A percentile compares a stretch with the other conserved stretches of the same genome.
Evolutionary conservation across 352 stramenopile genomes (phyloP).

Genomic region (Thalassiosira livingstoniorum): DNA sequence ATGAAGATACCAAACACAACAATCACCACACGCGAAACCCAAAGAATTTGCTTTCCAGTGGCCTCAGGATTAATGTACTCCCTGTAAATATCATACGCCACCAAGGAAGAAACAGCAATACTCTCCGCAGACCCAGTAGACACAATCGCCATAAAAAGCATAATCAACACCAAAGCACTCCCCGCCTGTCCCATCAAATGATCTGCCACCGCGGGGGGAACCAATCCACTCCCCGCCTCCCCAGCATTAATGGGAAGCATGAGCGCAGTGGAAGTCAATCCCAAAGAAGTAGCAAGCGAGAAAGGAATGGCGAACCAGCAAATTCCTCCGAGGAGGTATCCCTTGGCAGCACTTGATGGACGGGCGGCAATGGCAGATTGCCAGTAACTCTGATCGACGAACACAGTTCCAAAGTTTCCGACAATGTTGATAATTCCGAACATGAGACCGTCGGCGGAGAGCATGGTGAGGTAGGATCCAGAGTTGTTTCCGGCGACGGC

Average conservation of each 20-base stretch:
- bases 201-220: slow-evolving; percentile 85
- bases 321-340: slow-evolving; percentile 86
- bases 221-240: slow-evolving; percentile 85
- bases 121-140: slow-evolving; percentile 87
- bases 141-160: slow-evolving; percentile 91
- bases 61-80: slow-evolving; percentile 88
- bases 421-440: slow-evolving; percentile 91
- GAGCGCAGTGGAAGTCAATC: slow-evolving; percentile 84
- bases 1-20: slow-evolving; percentile 86
- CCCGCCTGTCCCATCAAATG: slow-evolving; percentile 84
- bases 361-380: slow-evolving; percentile 88
- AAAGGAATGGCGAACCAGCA: slow-evolving; percentile 89
- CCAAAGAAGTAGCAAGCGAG: slow-evolving; percentile 86
- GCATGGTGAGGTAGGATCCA: slow-evolving; percentile 88
- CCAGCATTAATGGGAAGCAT: slow-evolving; percentile 85
- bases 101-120: slow-evolving; percentile 87
- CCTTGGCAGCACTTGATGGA: slow-evolving; percentile 79
- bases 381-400: slow-evolving; percentile 89
- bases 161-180: slow-evolving; percentile 85
- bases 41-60: slow-evolving; percentile 86
- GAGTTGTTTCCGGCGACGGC: slow-evolving; percentile 79
- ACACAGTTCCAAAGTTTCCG: slow-evolving; percentile 90
- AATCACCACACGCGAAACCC: slow-evolving; percentile 80
- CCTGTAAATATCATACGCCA: slow-evolving; percentile 89
- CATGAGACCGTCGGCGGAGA: slow-evolving; percentile 86